Evolutionary conservation across 805 yeast genomes (phyloP), one percentile per base, ranked within the genome.

Genomic region (Pichia occidentalis): DNA sequence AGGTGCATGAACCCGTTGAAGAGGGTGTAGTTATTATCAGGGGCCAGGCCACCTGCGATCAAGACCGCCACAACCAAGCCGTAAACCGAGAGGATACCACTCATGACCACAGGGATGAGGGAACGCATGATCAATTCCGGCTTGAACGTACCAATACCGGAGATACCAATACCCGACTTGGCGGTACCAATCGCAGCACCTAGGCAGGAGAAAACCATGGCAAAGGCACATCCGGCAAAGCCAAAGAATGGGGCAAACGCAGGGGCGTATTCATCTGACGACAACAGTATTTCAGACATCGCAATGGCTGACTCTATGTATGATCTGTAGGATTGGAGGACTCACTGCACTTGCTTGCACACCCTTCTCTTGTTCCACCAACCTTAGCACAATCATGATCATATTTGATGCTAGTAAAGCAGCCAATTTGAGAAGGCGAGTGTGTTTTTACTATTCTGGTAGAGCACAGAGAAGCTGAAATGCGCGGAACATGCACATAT

Each of bases 181-280:
- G 97, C 97, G 3, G 97, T 90, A 42, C 98, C 99, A 50, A 87
- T 80, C 44, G 97, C 97, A 4, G 99, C 97, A 46, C 99, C 99
- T n/a, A 90, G 80, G 56, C 95, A 85, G 41, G 94, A 80, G 42
- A 90, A 68, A 18, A 85, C 74, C 85, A 86, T 85, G 35, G 96
- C 95, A 32, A 86, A 80, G 6, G 92, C 86, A 65, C 97, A 88
- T 32, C 97, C 98, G 27, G 97, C 96, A 63, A 90, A 87, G 29
- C 98, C 98, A 58, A 92, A 79, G 61, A 92, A 92, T 44, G 98
- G 97, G 12, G 98, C 97, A 63, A 83, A 92, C 22, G 78, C 78
- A 34, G 98, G 97, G 24, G 87, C 73, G 21, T 36, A 36, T 22
- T 25, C 39, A 6, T 27, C 33, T 3, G 41, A 40, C n/a, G n/a